These are phyloP conservation scores for Phoma sp. DNA, from an alignment of 2,329 filamentous ascomycete genomes.

Conservation along the genomic window DNA sequence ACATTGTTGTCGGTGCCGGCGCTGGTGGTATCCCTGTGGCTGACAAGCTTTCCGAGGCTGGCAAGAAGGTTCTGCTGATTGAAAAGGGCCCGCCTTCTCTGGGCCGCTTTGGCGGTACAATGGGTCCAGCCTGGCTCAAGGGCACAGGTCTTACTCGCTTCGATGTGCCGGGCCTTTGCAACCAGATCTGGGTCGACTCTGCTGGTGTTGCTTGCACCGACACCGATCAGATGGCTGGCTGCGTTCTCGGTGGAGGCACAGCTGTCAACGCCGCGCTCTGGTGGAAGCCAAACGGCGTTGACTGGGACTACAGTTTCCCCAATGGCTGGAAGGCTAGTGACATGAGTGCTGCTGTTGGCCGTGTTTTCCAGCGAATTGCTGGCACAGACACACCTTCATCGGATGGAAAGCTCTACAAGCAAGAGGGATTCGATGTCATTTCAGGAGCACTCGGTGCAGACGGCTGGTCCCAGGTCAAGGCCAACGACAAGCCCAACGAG, in stretches of 20 bases:
- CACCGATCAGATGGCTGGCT: constrained; percentile 75
- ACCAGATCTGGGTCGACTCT: constrained; percentile 70
- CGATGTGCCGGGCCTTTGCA: constrained; percentile 73
- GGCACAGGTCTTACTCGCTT: constrained; percentile 70
- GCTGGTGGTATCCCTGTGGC: constrained; percentile 65
- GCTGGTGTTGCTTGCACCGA: constrained; percentile 70
- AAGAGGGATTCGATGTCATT: constrained; percentile 69
- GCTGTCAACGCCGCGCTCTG: constrained; percentile 72
- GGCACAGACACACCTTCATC: constrained; percentile 70
- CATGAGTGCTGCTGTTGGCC: constrained; percentile 63
- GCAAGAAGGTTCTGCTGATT: constrained; percentile 67
- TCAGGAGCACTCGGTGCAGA: constrained; percentile 62
- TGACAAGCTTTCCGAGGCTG: constrained; percentile 67
- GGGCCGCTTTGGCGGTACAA: constrained; percentile 67
- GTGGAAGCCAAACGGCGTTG: constrained; percentile 68
- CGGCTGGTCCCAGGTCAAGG: constrained; percentile 68
- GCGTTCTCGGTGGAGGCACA: constrained; percentile 71
- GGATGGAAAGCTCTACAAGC: constrained; percentile 71
- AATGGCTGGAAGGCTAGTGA: constrained; percentile 71
- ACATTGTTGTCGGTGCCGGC: constrained; percentile 69
- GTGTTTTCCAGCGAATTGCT: constrained; percentile 72
- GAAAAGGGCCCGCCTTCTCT: constrained; percentile 61
- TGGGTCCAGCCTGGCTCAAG: constrained; percentile 67
- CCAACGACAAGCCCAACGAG: constrained; percentile 63
- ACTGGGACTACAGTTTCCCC: constrained; percentile 77